Evolutionary conservation across 192 early-diverging fungal species (phyloP).

Genomic region (Podila epigama): DNA sequence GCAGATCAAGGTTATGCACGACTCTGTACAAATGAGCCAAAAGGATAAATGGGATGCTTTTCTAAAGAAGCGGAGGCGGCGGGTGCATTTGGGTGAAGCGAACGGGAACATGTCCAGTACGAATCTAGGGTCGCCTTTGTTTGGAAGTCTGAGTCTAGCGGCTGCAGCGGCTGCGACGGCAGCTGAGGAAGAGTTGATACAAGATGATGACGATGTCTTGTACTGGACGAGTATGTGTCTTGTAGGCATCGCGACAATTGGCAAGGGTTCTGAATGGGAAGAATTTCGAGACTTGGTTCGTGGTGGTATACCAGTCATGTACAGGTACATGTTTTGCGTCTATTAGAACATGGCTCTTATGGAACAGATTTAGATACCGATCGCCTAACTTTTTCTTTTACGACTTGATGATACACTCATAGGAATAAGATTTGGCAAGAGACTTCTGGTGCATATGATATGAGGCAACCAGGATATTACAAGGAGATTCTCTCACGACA

Average conservation of each 20-base stretch:
- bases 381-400: not conserved
- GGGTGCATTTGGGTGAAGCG: constrained; percentile 33
- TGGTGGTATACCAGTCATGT: constrained; percentile 44
- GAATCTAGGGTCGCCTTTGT: constrained; percentile 28
- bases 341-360: too few species aligned
- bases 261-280: constrained; percentile 45
- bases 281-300: constrained; percentile 40
- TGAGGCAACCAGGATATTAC: constrained; percentile 41
- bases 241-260: constrained; percentile 46
- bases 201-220: constrained; percentile 39
- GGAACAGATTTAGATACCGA: not conserved
- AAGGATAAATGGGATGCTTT: constrained; percentile 50
- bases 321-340: constrained; percentile 14
- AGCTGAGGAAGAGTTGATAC: constrained; percentile 25
- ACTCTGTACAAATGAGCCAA: constrained; percentile 39
- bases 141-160: constrained; percentile 24
- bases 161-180: not conserved
- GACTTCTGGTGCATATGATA: constrained; percentile 31
- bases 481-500: constrained; percentile 24
- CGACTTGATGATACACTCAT: not conserved
- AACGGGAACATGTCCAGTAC: constrained; percentile 39
- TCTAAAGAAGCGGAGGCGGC: constrained; percentile 26
- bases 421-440: constrained; percentile 50
- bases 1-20: constrained; percentile 49
- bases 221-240: constrained; percentile 48